Percentiles rank a stretch among this genome's conserved stretches.
These are phyloP conservation scores for Wickerhamomyces queroliae DNA, from an alignment of 805 yeast genomes.

Conservation along the genomic window DNA sequence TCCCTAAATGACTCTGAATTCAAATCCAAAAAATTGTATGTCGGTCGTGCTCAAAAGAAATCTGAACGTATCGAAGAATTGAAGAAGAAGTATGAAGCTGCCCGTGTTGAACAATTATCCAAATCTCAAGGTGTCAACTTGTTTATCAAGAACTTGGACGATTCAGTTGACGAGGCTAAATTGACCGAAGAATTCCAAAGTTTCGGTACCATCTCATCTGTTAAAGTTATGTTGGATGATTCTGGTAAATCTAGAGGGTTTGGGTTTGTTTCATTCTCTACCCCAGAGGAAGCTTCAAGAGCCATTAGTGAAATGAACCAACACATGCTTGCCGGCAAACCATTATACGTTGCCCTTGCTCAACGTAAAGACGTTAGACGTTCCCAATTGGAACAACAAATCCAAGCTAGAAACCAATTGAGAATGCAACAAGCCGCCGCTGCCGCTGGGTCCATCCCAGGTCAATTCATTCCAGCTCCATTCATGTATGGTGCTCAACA, in stretches of 20 bases:
- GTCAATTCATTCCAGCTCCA: constrained; percentile 76
- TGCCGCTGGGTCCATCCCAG: constrained; percentile 65
- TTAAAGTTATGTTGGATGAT: constrained; percentile 94
- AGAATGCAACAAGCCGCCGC: constrained; percentile 96
- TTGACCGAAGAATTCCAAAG: constrained; percentile 89
- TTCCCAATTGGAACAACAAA: constrained; percentile 94
- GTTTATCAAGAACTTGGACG: constrained; percentile 95
- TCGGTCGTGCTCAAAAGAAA: constrained; percentile 99
- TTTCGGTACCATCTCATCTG: constrained; percentile 92
- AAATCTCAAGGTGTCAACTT: constrained; percentile 98
- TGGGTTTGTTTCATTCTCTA: constrained; percentile 96
- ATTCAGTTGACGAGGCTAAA: constrained; percentile 83
- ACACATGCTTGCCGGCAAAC: constrained; percentile 91
- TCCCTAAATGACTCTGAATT: constrained; percentile 83
- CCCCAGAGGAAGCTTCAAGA: constrained; percentile 98
- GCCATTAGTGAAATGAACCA: constrained; percentile 99
- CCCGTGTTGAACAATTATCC: constrained; percentile 83
- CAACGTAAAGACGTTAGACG: constrained; percentile 98
- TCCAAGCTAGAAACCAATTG: constrained; percentile 96
- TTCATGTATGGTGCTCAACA: constrained; percentile 61
- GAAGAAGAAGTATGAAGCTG: constrained; percentile 89
- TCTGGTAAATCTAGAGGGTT: constrained; percentile 95
- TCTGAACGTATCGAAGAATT: constrained; percentile 95
- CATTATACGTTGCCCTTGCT: constrained; percentile 96
- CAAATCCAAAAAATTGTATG: constrained; percentile 82